These are phyloP conservation scores for Alternaria incomplexa DNA, from an alignment of 2,329 filamentous ascomycete species.

Conservation along the genomic window DNA sequence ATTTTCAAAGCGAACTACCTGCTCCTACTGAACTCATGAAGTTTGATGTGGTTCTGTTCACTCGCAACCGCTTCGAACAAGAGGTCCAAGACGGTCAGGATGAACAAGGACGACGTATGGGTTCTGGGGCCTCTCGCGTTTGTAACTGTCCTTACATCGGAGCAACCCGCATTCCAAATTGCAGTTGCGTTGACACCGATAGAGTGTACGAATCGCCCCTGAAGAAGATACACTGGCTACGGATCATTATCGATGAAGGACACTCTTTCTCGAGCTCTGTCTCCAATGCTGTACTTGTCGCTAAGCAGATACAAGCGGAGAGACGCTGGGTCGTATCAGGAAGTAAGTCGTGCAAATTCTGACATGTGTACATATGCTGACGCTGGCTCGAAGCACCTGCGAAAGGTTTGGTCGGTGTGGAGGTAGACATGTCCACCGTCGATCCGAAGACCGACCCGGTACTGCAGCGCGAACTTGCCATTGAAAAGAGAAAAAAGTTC, in stretches of 20 bases:
- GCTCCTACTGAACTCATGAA: constrained; percentile 62
- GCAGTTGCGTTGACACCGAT: constrained; percentile 51
- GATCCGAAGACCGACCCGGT: constrained; percentile 38
- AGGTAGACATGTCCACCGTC: constrained; percentile 59
- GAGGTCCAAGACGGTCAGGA: constrained; percentile 64
- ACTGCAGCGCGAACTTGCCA: constrained; percentile 34
- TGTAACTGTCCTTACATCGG: constrained; percentile 53
- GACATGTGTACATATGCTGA: neutral
- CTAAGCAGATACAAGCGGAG: constrained; percentile 65
- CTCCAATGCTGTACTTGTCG: constrained; percentile 63
- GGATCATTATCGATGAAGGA: constrained; percentile 91
- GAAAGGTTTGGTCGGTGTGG: constrained; percentile 78
- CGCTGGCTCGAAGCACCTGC: constrained; percentile 65
- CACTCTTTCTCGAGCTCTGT: constrained; percentile 77
- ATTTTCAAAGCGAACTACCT: constrained; percentile 61
- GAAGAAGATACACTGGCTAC: constrained; percentile 77
- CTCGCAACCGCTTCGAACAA: constrained; percentile 73
- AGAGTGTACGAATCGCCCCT: constrained; percentile 66
- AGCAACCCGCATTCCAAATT: constrained; percentile 51
- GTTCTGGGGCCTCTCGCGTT: constrained; percentile 26
- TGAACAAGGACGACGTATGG: constrained; percentile 49
- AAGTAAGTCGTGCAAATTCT: constrained; percentile 49
- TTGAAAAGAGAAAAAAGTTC: constrained; percentile 52
- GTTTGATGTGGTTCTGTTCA: constrained; percentile 81
- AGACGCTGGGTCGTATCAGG: constrained; percentile 89